Evolutionary conservation across 2,329 filamentous ascomycete genomes (phyloP), one percentile per base, ranked within the genome.

Genomic region (Aspergillus pseudoviridinutans): DNA sequence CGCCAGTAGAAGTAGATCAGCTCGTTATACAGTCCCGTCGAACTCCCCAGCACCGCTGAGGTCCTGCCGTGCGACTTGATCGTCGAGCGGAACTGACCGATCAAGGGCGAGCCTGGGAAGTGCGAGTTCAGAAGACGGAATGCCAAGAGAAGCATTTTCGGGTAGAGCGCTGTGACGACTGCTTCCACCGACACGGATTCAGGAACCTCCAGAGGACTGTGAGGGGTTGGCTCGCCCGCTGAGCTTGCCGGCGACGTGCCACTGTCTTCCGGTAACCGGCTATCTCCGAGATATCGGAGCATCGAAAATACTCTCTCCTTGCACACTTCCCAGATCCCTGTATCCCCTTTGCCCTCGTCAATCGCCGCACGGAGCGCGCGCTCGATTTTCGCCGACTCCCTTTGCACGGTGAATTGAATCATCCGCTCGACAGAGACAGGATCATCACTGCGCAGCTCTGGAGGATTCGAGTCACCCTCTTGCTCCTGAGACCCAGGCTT

Each of bases 1-100:
- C 67, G 64, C 78, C 78, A 80, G 57, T 73, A 68, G 57, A 76
- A 74, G 42, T 69, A 67, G 29, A 80, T 71, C 58, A 79, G 63
- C 46, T 78, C 76, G 59, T 79, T 78, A 64, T 76, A 79, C 24
- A 80, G 71, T 1, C 67, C 68, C 1, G 70, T 69, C 7, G 73
- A 76, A 14, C 73, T 70, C 12, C 75, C 78, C 4, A 79, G 70
- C n/a, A 79, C 65, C 24, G 75, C 69, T n/a, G 74, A 76, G 14
- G 71, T 66, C 3, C 73, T 70, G 9, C 78, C 78, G 4, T 76
- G 71, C 2, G 69, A 64, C 54, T 73, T 74, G 59, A 79, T 74
- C 0, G 67, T 71, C 9, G 74, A 66, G 10, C 76, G 72, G 51
- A 79, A 71, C 56, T 76, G 68, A n/a, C 68, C 60, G 54, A 75